Conservation (phyloP, 2,329 filamentous ascomycete genomes). For the Colletotrichum chlorophyti region DNA sequence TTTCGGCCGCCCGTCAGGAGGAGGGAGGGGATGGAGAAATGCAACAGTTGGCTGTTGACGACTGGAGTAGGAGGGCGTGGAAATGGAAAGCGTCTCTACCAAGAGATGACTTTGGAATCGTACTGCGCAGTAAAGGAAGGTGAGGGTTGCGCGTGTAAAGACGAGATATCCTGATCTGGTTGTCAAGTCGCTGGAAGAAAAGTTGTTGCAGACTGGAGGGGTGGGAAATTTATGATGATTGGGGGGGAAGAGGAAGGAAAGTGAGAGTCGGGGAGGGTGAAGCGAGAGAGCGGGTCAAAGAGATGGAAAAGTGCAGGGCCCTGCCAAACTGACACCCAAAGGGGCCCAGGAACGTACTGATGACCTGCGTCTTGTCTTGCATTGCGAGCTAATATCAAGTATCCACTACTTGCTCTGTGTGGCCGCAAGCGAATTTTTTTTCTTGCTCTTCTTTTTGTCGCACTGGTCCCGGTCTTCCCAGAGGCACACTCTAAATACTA, state of each 20-base stretch:
- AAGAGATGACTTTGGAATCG: neutral
- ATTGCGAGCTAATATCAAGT: neutral
- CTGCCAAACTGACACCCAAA: constrained; percentile 10
- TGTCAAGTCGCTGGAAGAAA: constrained; percentile 18
- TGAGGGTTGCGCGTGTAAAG: constrained; percentile 3
- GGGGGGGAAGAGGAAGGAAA: constrained; percentile 20
- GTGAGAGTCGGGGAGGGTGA: constrained; percentile 13
- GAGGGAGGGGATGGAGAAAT: neutral
- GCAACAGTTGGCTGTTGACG: constrained; percentile 4
- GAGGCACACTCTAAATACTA: too few species aligned
- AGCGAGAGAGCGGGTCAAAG: constrained; percentile 28
- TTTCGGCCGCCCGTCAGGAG: constrained; percentile 18
- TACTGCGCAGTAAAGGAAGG: constrained; percentile 10
- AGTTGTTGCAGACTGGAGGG: constrained; percentile 24
- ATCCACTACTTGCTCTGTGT: neutral
- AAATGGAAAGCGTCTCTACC: constrained; percentile 4
- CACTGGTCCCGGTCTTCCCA: too few species aligned
- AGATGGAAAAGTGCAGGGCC: constrained; percentile 26
- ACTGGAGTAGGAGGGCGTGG: neutral
- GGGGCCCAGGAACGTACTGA: constrained; percentile 5
- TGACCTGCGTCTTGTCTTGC: constrained; percentile 5
- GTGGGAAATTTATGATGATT: constrained; percentile 28
- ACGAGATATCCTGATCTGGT: neutral
- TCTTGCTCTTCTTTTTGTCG: neutral
- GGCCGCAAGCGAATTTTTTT: constrained; percentile 9